Base-by-base conservation (phyloP, 352 stramenopile species). In the Phytopythium litorale region DNA sequence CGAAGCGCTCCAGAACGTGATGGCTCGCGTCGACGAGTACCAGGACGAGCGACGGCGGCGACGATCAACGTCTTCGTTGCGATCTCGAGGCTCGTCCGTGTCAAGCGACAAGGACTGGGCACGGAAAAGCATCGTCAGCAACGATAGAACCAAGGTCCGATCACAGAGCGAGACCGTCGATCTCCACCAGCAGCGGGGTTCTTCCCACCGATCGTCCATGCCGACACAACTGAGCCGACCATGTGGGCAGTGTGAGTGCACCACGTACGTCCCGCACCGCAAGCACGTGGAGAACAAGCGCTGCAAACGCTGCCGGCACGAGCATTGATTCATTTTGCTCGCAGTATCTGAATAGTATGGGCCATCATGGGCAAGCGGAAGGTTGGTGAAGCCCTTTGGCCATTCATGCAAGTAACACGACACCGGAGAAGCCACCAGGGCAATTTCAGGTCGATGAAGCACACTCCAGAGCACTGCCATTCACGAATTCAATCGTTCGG, bases 241-340 rank as follows among this genome's bases (percentile, higher is more conserved):
- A 0, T 87, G 78, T 40, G 42, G 65, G 15, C 38, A 64, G 18
- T 87, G 78, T 57, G 76, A 68, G 42, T 87, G 78, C 46, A 65
- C 70, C 13, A 67, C 64, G 23, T 87, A 84, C 57, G 64, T 67
- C 13, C 60, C 78, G 19, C 78, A 87, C 56, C 32, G 63, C n/a
- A 65, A 66, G 35, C 78, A 87, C 58, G 50, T 85, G 30, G 84
- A 74, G 68, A 87, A 87, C 72, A 88, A 88, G 56, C 81, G 75
- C 32, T 88, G 78, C 75, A 88, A 88, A 53, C 68, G 65, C 0
- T 88, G 78, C 64, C 68, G 73, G 40, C 78, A 88, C 32, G 60
- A 81, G 23, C 78, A 86, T 23, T 88, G 75, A 55, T 9, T 21
- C 28, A 4, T 32, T 18, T 40, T 40, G 35, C 35, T 32, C 28